Evolutionary conservation across 2,329 filamentous ascomycete species (phyloP), one percentile per base, ranked within the genome.

Genomic region (Aspergillus sp.): DNA sequence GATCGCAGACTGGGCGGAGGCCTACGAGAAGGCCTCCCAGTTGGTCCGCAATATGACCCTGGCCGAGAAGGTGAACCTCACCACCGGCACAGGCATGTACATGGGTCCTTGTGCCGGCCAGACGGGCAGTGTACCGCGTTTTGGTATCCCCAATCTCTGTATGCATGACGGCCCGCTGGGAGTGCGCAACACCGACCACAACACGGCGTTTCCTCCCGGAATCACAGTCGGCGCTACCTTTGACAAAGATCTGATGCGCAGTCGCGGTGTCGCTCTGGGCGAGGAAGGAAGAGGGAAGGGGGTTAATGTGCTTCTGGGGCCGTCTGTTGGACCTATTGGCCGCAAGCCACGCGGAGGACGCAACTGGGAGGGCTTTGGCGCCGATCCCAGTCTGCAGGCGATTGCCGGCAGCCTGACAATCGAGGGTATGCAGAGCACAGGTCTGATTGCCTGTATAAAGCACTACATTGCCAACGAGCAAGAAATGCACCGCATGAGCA

Each of bases 51-150:
- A 83, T 45, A 89, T 93, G 88, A 92, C 88, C 0, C 71, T 93
- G 51, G 88, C 87, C 2, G 89, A 92, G 67, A 93, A 92, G 73
- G 85, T 87, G 3, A 92, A 91, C 64, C 79, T 91, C 47, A 90
- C 87, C 0, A 82, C 82, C 1, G 88, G 88, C 3, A 86, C 81
- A 1, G 88, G 88, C 1, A 79, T 86, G 40, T 86, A 79, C 57
- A 91, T 90, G 88, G 87, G 77, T 4, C 84, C 78, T 24, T 94
- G 89, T 59, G 85, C 87, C 19, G 89, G 89, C 36, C 90, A 93
- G 62, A 88, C 87, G 0, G 88, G 88, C 10, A 88, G 86, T 53
- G 87, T 85, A 1, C 68, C 75, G 14, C 81, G 89, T 6, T 79
- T 92, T 14, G 87, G 87, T 1, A 86, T 93, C 55, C 86, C 87